A percentile compares a stretch with the other conserved stretches of the same genome.
These are phyloP conservation scores for Euryodendron excelsum DNA, from an alignment of 148 eudicot genomes.

Conservation along the genomic window DNA sequence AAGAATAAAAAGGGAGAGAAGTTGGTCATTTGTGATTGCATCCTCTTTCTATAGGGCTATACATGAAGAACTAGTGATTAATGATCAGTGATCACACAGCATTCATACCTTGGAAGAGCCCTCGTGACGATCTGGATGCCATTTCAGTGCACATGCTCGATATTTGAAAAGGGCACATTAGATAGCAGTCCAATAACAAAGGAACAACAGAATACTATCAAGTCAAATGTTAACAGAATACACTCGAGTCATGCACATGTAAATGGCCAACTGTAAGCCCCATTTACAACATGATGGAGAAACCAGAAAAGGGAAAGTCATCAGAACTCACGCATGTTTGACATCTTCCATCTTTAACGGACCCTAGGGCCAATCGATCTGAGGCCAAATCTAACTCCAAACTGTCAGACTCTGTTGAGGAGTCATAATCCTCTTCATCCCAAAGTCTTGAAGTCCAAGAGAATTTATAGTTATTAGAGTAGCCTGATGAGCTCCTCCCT, in stretches of 20 bases:
- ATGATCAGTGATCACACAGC: neutral
- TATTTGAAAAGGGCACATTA: constrained; percentile 48
- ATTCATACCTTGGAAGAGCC: constrained; percentile 76
- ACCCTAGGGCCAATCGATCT: constrained; percentile 66
- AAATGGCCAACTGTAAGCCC: neutral
- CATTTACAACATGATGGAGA: neutral
- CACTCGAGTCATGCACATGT: neutral
- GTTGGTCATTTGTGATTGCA: neutral
- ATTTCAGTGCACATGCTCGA: constrained; percentile 85
- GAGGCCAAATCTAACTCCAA: constrained; percentile 38
- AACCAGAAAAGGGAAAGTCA: neutral
- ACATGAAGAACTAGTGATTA: no score
- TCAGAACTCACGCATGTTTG: constrained; percentile 72
- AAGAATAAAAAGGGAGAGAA: neutral
- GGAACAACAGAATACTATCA: neutral
- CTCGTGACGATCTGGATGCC: constrained; percentile 95
- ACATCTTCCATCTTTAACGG: constrained; percentile 83
- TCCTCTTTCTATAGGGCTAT: neutral
- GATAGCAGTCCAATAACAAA: constrained; percentile 12
- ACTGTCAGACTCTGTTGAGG: constrained; percentile 39
- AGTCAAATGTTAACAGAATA: neutral
- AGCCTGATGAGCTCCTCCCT: constrained; percentile 49
- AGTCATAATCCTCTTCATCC: constrained; percentile 52
- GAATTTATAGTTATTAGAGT: constrained; percentile 36
- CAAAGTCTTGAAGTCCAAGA: constrained; percentile 44